These are phyloP conservation scores for Lichtheimia corymbifera DNA, from an alignment of 371 early-diverging fungal genomes.

Conservation along the genomic window DNA sequence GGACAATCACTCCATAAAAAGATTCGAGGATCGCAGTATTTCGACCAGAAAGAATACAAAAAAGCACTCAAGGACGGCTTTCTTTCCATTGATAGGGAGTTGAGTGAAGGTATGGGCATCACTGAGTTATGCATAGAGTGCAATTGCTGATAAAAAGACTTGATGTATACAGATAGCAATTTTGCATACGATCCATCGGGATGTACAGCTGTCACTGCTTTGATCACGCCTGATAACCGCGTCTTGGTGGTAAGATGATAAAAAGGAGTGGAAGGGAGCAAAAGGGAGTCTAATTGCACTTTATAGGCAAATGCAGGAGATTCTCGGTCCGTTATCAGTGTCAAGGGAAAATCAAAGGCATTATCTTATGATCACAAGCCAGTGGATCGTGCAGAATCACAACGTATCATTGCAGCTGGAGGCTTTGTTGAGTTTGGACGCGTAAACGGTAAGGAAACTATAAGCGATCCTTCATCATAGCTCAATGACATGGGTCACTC, in stretches of 20 bases:
- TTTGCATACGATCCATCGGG: slow-evolving; percentile 84
- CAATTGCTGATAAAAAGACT: not conserved
- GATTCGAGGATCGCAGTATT: slow-evolving; percentile 67
- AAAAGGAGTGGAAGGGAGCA: not conserved
- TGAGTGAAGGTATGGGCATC: slow-evolving; percentile 66
- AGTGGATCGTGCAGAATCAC: slow-evolving; percentile 72
- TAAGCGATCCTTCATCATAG: too few relatives aligned
- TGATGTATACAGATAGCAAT: slow-evolving; percentile 58
- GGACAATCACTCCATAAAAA: slow-evolving; percentile 78
- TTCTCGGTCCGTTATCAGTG: slow-evolving; percentile 85
- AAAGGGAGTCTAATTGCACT: not conserved
- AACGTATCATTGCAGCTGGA: slow-evolving; percentile 87
- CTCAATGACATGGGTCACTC: not conserved
- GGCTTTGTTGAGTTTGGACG: slow-evolving; percentile 97
- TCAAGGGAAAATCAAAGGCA: slow-evolving; percentile 71
- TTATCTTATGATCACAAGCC: slow-evolving; percentile 96
- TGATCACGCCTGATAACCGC: slow-evolving; percentile 39
- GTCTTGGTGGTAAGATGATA: slow-evolving; percentile 33
- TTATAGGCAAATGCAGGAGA: slow-evolving; percentile 92
- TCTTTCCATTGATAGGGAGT: slow-evolving; percentile 75
- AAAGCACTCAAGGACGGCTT: slow-evolving; percentile 84
- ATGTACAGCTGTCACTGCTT: slow-evolving; percentile 86
- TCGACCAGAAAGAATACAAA: slow-evolving; percentile 65
- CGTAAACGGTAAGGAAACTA: slow-evolving; percentile 79
- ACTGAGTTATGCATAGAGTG: not conserved